Conservation (phyloP, 1,284 basidiomycete species). For the Coniferiporia sulphurascens region DNA sequence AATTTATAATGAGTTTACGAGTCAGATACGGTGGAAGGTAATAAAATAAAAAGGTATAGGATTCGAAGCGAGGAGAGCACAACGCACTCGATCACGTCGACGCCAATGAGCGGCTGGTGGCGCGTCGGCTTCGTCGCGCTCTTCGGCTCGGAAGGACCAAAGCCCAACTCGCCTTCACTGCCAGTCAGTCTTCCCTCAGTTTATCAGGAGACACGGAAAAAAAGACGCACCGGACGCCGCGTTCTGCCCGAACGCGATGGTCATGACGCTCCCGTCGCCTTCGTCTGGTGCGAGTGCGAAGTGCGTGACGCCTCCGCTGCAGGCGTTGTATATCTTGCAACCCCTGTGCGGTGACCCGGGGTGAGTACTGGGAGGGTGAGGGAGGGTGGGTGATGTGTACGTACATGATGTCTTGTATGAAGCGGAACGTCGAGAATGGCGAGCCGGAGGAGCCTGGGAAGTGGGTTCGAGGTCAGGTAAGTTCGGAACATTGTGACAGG, state of each 20-base stretch:
- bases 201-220: constrained; percentile 8
- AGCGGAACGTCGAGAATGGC: constrained; percentile 78
- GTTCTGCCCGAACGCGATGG: constrained; percentile 84
- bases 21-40: not conserved
- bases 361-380: no score
- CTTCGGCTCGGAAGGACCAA: constrained; percentile 77
- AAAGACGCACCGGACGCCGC: constrained; percentile 56
- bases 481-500: constrained; percentile 8
- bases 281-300: constrained; percentile 70
- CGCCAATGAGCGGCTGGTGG: constrained; percentile 64
- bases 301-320: constrained; percentile 87
- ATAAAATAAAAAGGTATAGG: no score
- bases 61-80: not conserved
- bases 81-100: constrained; percentile 75
- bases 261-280: constrained; percentile 67
- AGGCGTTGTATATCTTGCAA: constrained; percentile 63
- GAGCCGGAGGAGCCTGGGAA: constrained; percentile 67
- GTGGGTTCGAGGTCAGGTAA: constrained; percentile 12
- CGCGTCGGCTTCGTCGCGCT: constrained; percentile 82
- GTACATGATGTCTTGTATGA: constrained; percentile 76
- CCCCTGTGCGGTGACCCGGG: constrained; percentile 40
- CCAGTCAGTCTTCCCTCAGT: not conserved
- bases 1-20: no score
- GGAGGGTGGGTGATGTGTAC: no score
- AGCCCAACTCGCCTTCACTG: constrained; percentile 65